Evolutionary conservation across 148 eudicot species (phyloP).

Genomic region (Rhododendron mucronatum): DNA sequence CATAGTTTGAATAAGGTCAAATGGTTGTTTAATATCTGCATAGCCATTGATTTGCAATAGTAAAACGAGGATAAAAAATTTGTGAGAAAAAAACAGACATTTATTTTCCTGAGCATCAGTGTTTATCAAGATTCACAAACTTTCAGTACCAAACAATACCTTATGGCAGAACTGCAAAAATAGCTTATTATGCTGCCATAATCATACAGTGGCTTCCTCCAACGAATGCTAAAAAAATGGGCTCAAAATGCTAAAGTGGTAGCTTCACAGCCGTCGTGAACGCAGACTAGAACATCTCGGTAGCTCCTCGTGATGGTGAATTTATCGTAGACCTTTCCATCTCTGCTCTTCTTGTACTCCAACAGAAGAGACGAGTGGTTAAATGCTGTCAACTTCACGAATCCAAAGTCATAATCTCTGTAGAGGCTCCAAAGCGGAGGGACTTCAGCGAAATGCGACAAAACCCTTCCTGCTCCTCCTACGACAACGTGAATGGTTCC

Average conservation of each 20-base stretch:
- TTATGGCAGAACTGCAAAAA: background rate
- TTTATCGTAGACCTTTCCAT: slow-evolving; percentile 79
- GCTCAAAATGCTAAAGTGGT: slow-evolving; percentile 48
- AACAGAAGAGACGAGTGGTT: slow-evolving; percentile 71
- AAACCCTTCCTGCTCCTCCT: slow-evolving; percentile 78
- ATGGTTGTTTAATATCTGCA: no score
- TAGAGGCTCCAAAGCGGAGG: slow-evolving; percentile 62
- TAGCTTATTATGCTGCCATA: background rate
- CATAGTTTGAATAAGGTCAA: no score
- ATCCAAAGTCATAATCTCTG: slow-evolving; percentile 70
- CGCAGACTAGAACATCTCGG: slow-evolving; percentile 71
- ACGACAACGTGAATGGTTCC: slow-evolving; percentile 86
- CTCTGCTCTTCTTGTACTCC: slow-evolving; percentile 85
- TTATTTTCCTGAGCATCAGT: background rate
- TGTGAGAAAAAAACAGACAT: no score
- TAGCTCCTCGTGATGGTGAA: slow-evolving; percentile 79
- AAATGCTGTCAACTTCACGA: slow-evolving; percentile 79
- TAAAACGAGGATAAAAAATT: background rate
- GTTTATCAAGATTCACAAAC: background rate
- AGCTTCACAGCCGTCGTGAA: slow-evolving; percentile 53
- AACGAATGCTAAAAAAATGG: background rate
- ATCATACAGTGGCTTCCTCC: background rate
- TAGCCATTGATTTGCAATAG: no score
- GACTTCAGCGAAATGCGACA: slow-evolving; percentile 46
- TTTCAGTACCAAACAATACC: background rate